Evolutionary conservation across 1,284 basidiomycete species (phyloP), one percentile per base, ranked within the genome.

Genomic region (Trichosporon inkin): DNA sequence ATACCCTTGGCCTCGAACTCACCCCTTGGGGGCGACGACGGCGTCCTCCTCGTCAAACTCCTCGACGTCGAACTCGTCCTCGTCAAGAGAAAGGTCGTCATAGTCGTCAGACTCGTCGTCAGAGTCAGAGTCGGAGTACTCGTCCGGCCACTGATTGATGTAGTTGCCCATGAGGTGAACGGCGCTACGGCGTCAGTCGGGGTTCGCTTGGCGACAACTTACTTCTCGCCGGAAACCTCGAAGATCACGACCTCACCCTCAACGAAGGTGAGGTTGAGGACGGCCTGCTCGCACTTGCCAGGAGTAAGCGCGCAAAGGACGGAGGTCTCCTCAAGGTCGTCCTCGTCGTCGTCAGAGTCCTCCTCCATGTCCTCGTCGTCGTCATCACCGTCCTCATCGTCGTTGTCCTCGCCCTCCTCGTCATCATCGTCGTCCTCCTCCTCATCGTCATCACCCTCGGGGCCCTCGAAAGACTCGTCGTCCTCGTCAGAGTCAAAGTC

Each of bases 81-180:
- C 73, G 55, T 78, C 78, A 55, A 74, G 67, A 64, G 85, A 70
- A 59, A 69, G 62, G 55, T 77, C 76, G 51, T 75, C 84, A 52
- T 85, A 68, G 53, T 85, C 86, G 57, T 83, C 81, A 54, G 72
- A 70, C 37, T 58, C 56, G 32, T 70, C 71, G 55, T 81, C 80
- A 44, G 69, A 69, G 28, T 81, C 82, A 58, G 76, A 69, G 59
- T 79, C 73, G 16, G 69, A 72, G 63, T 78, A 75, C 36, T 74
- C 71, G 56, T 69, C 71, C 57, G 74, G 74, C 38, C 76, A 75
- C 68, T 82, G 80, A 68, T 80, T 73, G 70, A 95, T 86, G 81
- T 92, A 95, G 81, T 96, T 93, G 62, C 94, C 94, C 65, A 88
- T 85, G 59, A 98, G 79, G 79, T 94, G 87, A 63, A 97, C 83